Evolutionary conservation across 345 rosid species (phyloP), one percentile per base, ranked within the genome.

Genomic region (Ceriops zippeliana): DNA sequence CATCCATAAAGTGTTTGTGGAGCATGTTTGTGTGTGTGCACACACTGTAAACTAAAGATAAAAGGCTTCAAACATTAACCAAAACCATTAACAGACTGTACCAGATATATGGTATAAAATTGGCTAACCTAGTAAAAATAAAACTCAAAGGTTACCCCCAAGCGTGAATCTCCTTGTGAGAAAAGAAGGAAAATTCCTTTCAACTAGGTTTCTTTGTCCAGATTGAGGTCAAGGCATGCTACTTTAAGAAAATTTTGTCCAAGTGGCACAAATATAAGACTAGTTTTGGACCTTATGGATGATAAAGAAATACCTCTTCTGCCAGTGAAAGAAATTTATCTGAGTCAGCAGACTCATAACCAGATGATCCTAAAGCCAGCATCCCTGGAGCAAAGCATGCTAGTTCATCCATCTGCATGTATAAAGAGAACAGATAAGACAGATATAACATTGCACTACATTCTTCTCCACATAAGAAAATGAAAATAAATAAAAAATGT

Each of bases 361-460:
- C 97, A 70, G 65, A 73, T 2, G 98, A 88, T 80, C 98, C 98
- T 76, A 92, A 82, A 79, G 96, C 98, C 78, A 90, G 70, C 98
- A 92, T 92, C 75, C 98, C 98, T 24, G 98, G 98, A 71, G 87
- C 93, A 83, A 92, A 92, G 86, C 98, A 92, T 28, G 97, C 98
- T 70, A 90, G 80, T 78, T 90, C 98, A 83, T 92, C 98, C 98
- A 92, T 92, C 98, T 92, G 80, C 83, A 77, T 15, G 37, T 4
- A 58, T n/a, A 52, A 52, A 22, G 35, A 52, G 4, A 34, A 28
- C 0, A 17, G 17, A 30, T 15, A 61, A 69, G 30, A 34, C 52
- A 17, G 27, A 52, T 21, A 19, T 37, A 52, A 63, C 30, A 38
- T 49, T 22, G 28, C 52, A 34, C 61, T 61, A 32, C 8, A 5